These are phyloP conservation scores for Fusarium proliferatum DNA, from an alignment of 2,329 filamentous ascomycete species.

Conservation along the genomic window DNA sequence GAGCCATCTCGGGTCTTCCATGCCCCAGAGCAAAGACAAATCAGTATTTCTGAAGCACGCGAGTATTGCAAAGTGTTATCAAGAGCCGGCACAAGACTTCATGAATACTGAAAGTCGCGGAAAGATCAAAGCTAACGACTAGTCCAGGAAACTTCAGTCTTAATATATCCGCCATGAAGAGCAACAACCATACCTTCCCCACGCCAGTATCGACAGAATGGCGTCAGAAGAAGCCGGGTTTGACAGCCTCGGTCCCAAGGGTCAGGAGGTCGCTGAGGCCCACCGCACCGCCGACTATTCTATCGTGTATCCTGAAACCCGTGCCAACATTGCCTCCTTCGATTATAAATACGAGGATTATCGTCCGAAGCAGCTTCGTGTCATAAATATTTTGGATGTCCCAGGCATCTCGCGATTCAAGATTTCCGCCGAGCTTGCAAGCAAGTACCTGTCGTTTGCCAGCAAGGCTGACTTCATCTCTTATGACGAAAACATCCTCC, in stretches of 20 bases:
- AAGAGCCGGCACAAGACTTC: not conserved
- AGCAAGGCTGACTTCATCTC: not conserved
- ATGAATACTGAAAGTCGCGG: fast-evolving
- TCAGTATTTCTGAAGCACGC: fast-evolving
- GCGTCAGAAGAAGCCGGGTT: fast-evolving
- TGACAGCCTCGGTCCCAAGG: not conserved
- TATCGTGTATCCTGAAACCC: not conserved
- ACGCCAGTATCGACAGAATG: not conserved
- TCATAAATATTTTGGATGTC: not conserved
- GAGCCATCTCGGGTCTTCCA: not conserved
- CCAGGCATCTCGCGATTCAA: fast-evolving
- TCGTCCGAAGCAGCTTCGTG: not conserved
- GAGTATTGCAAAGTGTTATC: not conserved
- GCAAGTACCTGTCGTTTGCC: not conserved
- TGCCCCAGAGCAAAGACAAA: not conserved
- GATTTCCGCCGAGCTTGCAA: fast-evolving
- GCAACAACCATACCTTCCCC: fast-evolving
- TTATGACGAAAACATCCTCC: not conserved
- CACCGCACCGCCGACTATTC: not conserved
- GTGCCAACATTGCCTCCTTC: fast-evolving
- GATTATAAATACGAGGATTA: not conserved
- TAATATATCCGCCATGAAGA: no score
- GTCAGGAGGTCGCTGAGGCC: not conserved
- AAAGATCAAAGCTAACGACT: not conserved
- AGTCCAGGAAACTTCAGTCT: not conserved